A percentile compares a stretch with the other conserved stretches of the same genome.
Conservation (phyloP, 331 rosid species). For the Telfairia occidentalis region DNA sequence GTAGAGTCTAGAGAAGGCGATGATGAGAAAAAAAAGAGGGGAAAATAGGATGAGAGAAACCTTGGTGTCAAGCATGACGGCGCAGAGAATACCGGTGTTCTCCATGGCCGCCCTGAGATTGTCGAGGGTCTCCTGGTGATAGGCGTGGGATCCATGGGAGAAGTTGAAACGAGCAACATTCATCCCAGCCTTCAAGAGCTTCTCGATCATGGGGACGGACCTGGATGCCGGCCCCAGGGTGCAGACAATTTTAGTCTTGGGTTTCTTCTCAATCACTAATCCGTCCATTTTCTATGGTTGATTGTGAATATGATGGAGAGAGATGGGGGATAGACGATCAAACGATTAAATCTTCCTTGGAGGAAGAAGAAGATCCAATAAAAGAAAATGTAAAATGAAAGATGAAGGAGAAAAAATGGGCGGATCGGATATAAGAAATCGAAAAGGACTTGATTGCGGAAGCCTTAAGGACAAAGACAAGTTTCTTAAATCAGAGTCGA, state of each 20-base stretch:
- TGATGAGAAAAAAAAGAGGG: neutral
- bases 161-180: conserved; percentile 93
- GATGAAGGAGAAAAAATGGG: neutral
- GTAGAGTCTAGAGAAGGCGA: too few species aligned
- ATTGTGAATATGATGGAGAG: neutral
- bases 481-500: neutral
- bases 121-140: conserved; percentile 84
- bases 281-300: neutral
- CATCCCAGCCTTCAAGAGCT: conserved; percentile 90
- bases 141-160: conserved; percentile 79
- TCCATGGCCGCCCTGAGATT: conserved; percentile 79
- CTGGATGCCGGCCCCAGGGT: conserved; percentile 86
- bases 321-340: neutral
- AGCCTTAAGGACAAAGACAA: neutral
- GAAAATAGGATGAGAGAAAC: conserved; percentile 15
- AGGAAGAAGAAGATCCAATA: neutral
- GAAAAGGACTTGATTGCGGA: neutral
- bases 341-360: neutral
- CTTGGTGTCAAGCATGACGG: conserved; percentile 98
- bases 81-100: conserved; percentile 66
- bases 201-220: conserved; percentile 64
- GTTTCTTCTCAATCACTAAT: conserved; percentile 20
- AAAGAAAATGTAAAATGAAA: neutral
- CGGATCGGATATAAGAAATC: neutral
- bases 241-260: conserved; percentile 92